Conservation (phyloP, 2,329 filamentous ascomycete species). For the Volutella citrinella region DNA sequence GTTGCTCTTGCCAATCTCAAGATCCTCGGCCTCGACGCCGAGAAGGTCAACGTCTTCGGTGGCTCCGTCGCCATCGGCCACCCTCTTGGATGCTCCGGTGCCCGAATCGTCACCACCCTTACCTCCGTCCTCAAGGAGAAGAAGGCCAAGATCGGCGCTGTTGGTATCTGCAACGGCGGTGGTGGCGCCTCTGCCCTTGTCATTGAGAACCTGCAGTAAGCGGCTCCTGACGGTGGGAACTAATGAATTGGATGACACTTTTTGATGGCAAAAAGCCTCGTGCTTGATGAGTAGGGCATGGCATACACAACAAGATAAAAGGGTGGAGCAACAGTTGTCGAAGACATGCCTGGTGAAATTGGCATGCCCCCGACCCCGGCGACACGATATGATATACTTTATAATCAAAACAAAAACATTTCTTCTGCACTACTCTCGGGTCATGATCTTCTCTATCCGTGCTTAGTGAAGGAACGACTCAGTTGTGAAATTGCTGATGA, state of each 20-base stretch:
- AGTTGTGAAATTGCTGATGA: too few relatives aligned
- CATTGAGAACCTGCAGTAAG: slow-evolving; percentile 69
- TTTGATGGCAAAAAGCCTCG: slow-evolving; percentile 9
- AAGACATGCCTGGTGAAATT: too few relatives aligned
- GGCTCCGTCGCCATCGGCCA: slow-evolving; percentile 95
- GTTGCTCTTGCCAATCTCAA: slow-evolving; percentile 97
- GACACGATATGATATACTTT: too few relatives aligned
- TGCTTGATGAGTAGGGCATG: slow-evolving; percentile 14
- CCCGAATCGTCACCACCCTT: slow-evolving; percentile 87
- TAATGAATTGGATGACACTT: slow-evolving; percentile 23
- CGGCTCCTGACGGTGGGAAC: slow-evolving; percentile 10
- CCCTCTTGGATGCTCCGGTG: slow-evolving; percentile 89
- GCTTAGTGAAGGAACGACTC: too few relatives aligned
- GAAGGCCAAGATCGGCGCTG: slow-evolving; percentile 89
- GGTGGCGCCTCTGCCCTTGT: slow-evolving; percentile 93
- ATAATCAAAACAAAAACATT: too few relatives aligned
- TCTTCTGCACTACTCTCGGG: too few relatives aligned
- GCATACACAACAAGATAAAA: slow-evolving; percentile 14
- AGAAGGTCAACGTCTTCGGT: slow-evolving; percentile 93
- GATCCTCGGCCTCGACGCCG: slow-evolving; percentile 72
- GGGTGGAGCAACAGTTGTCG: too few relatives aligned
- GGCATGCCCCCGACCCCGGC: too few relatives aligned
- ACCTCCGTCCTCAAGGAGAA: slow-evolving; percentile 86
- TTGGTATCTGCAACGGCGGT: slow-evolving; percentile 96
- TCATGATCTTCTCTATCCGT: too few relatives aligned